Evolutionary conservation across 2,329 filamentous ascomycete species (phyloP).

Genomic region (Ophioceras dolichostomum): DNA sequence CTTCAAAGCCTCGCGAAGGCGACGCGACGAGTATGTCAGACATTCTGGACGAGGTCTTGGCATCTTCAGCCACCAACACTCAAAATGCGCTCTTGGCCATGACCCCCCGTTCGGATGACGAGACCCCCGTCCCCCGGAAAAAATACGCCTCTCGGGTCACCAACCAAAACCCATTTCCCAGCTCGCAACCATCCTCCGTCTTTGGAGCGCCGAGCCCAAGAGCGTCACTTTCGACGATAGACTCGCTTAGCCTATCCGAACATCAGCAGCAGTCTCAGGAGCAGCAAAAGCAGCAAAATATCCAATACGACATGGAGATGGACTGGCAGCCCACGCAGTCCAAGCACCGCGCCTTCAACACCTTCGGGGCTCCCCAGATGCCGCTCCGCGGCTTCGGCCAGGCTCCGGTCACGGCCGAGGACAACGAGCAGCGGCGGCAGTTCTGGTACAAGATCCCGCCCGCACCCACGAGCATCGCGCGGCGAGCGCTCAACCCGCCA

Average conservation of each 20-base stretch:
- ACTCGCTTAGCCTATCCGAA: too few species aligned
- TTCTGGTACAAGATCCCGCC: conserved; percentile 63
- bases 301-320: conserved; percentile 48
- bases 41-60: conserved; percentile 30
- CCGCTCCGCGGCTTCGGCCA: conserved; percentile 32
- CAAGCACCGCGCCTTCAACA: conserved; percentile 42
- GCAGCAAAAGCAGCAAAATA: not conserved
- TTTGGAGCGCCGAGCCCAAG: too few species aligned
- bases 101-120: too few species aligned
- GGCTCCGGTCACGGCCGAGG: conserved; percentile 27
- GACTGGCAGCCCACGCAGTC: conserved; percentile 57
- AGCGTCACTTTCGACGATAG: too few species aligned
- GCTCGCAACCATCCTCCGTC: too few species aligned
- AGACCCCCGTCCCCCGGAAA: too few species aligned
- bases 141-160: too few species aligned
- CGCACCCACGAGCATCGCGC: conserved; percentile 54
- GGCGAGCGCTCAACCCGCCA: conserved; percentile 48
- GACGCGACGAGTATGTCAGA: conserved; percentile 31
- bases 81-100: too few species aligned
- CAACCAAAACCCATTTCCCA: conserved; percentile 1
- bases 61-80: conserved; percentile 14
- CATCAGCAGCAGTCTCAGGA: not conserved
- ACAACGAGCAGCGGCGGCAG: conserved; percentile 32
- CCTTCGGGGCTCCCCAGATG: conserved; percentile 24
- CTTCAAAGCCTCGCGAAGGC: conserved; percentile 7